phyloP scores from a whole-genome alignment of 2,329 filamentous ascomycete species.

The Cercospora sp. region DNA sequence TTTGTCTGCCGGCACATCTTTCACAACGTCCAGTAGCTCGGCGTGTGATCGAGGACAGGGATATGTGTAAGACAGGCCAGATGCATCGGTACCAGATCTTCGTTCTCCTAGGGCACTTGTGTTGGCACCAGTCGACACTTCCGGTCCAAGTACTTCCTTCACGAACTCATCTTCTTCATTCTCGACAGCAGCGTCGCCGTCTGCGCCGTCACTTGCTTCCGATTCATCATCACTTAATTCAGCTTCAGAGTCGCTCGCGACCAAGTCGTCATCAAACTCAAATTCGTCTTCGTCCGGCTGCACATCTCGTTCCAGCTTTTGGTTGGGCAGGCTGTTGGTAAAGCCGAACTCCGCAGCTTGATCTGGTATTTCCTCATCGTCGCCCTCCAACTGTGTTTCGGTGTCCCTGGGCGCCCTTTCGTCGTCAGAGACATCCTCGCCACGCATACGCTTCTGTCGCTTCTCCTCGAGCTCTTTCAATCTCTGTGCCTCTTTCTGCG shows the following conservation, averaged over 20 bases:
- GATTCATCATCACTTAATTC: constrained; percentile 21
- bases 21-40: constrained; percentile 67
- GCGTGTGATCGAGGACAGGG: constrained; percentile 76
- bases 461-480: constrained; percentile 81
- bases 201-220: constrained; percentile 28
- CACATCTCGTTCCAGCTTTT: constrained; percentile 52
- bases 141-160: constrained; percentile 42
- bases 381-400: constrained; percentile 34
- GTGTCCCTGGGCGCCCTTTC: constrained; percentile 41
- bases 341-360: constrained; percentile 64
- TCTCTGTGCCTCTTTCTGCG: constrained; percentile 71
- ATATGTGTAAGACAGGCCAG: constrained; percentile 73
- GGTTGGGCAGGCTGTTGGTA: constrained; percentile 55
- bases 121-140: constrained; percentile 16
- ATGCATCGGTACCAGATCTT: constrained; percentile 42
- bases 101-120: constrained; percentile 44
- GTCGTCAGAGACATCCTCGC: constrained; percentile 71
- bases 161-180: constrained; percentile 52
- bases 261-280: constrained; percentile 80
- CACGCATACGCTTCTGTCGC: constrained; percentile 81
- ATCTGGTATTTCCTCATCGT: constrained; percentile 48
- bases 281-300: constrained; percentile 96
- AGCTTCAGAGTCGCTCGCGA: constrained; percentile 69
- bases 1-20: constrained; percentile 62
- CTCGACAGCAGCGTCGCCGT: constrained; percentile 31